Evolutionary conservation across 2,329 filamentous ascomycete genomes (phyloP), one percentile per base, ranked within the genome.

Genomic region (Sphaerulina musiva): DNA sequence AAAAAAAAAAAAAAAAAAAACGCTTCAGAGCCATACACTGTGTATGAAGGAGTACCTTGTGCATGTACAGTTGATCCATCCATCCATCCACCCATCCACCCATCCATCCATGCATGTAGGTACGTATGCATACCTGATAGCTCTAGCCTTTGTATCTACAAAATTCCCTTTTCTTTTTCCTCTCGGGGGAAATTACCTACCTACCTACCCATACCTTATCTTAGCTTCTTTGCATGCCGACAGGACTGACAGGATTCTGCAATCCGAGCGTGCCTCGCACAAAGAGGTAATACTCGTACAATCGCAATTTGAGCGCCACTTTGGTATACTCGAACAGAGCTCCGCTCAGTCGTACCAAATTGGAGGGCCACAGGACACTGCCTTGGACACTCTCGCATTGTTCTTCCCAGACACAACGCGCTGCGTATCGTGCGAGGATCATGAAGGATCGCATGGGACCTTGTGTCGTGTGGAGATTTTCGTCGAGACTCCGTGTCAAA

Each of bases 401-500:
- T 65, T 85, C 82, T 55, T 83, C 76, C 63, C 81, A 84, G 11
- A 85, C 81, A 7, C 79, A 80, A 42, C 79, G 74, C 12, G 80
- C 80, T 14, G 82, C 82, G 64, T 85, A 85, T 36, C 78, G 76
- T 5, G 82, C 82, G 26, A 85, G 77, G 55, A 85, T 85, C 58
- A 85, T 73, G 66, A 85, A 84, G 3, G 79, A 80, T 36, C 81
- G 75, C 46, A 82, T 72, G 1, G 82, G 81, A 1, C 82, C 82
- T 63, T 82, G 72, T 6, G 80, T 78, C 0, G 88, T 93, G 52
- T 91, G 86, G 38, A 95, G 76, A 67, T 86, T 91, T 75, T 98
- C 93, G 69, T 98, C 93, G 14, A 98, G 80, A 64, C 86, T 93
- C 60, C 93, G 84, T 12, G 93, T 98, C 39, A 98, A 76, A 72